A percentile compares a stretch with the other conserved stretches of the same genome.
These are phyloP conservation scores for Boletus sp. DNA, from an alignment of 1,284 basidiomycete species.

Conservation along the genomic window DNA sequence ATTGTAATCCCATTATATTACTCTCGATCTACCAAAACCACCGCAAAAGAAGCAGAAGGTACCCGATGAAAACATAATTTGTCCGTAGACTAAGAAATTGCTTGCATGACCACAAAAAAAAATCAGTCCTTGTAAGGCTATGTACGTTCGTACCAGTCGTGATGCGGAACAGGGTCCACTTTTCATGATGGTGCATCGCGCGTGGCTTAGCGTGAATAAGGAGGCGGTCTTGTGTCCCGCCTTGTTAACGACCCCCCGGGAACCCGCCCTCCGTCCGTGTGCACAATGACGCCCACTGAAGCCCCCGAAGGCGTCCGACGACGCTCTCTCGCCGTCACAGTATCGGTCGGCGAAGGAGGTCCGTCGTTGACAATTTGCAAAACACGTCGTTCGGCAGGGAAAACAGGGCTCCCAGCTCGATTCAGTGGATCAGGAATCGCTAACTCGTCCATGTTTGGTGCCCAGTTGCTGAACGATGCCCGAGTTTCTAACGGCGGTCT, in stretches of 20 bases:
- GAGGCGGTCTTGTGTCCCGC: slow-evolving; percentile 17
- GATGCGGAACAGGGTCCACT: slow-evolving; percentile 1
- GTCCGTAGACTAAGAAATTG: slow-evolving; percentile 18
- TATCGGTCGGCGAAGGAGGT: slow-evolving; percentile 23
- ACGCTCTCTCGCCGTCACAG: neutral
- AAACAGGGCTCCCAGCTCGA: slow-evolving; percentile 23
- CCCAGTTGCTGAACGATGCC: slow-evolving; percentile 11
- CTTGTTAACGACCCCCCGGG: neutral
- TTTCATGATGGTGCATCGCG: slow-evolving; percentile 1
- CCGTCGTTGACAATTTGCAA: slow-evolving; percentile 30
- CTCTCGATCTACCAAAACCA: no score
- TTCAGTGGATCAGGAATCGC: slow-evolving; percentile 16
- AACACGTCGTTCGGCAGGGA: slow-evolving; percentile 21
- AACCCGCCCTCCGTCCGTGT: slow-evolving; percentile 27
- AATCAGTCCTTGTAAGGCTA: slow-evolving; percentile 19
- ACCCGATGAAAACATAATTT: no score
- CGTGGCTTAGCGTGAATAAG: slow-evolving; percentile 23
- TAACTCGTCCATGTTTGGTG: slow-evolving; percentile 25
- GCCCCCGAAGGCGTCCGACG: slow-evolving; percentile 3
- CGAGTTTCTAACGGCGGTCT: slow-evolving; percentile 11
- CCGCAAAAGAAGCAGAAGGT: no score
- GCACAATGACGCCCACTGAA: slow-evolving; percentile 21
- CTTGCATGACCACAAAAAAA: no score
- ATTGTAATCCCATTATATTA: no score
- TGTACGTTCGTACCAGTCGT: slow-evolving; percentile 20